phyloP scores from a whole-genome alignment of 371 early-diverging fungal genomes.

The Mortierella sp. region DNA sequence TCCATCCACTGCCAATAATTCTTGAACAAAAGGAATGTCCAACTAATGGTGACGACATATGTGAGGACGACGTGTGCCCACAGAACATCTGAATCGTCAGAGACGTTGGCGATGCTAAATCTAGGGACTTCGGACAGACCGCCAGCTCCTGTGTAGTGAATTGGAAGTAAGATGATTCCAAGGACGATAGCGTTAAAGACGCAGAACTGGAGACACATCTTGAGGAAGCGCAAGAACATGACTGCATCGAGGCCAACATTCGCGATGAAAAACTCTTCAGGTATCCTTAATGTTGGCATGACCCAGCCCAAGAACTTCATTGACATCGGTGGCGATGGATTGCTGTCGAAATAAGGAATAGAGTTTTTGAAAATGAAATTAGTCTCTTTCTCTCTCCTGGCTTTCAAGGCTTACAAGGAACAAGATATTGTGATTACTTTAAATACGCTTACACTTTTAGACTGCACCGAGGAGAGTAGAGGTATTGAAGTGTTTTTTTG shows the following conservation, averaged over 20 bases:
- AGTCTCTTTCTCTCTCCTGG: too few species aligned
- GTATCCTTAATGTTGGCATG: constrained; percentile 50
- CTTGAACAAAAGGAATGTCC: constrained; percentile 70
- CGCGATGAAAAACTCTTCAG: constrained; percentile 63
- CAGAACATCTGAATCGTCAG: constrained; percentile 53
- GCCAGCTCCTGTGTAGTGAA: constrained; percentile 61
- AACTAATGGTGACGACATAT: constrained; percentile 59
- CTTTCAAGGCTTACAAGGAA: too few species aligned
- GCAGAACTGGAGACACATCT: constrained; percentile 72
- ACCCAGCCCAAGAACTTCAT: constrained; percentile 57
- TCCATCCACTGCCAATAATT: constrained; percentile 70
- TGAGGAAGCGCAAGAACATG: constrained; percentile 74
- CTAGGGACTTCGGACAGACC: constrained; percentile 32
- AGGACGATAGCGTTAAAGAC: constrained; percentile 60
- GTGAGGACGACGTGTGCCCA: constrained; percentile 67
- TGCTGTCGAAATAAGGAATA: constrained; percentile 25
- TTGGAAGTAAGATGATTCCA: constrained; percentile 63
- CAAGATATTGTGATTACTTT: too few species aligned
- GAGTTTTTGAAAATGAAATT: too few species aligned
- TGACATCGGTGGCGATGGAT: constrained; percentile 58
- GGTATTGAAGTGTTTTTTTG: constrained; percentile 53
- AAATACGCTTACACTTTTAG: constrained; percentile 48
- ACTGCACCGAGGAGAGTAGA: constrained; percentile 56
- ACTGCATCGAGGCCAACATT: constrained; percentile 75
- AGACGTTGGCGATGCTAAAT: constrained; percentile 63